Percentiles rank a stretch among this genome's conserved stretches.
Conservation (phyloP, 176 grass and related monocot species). For the Triticum timopheevii region DNA sequence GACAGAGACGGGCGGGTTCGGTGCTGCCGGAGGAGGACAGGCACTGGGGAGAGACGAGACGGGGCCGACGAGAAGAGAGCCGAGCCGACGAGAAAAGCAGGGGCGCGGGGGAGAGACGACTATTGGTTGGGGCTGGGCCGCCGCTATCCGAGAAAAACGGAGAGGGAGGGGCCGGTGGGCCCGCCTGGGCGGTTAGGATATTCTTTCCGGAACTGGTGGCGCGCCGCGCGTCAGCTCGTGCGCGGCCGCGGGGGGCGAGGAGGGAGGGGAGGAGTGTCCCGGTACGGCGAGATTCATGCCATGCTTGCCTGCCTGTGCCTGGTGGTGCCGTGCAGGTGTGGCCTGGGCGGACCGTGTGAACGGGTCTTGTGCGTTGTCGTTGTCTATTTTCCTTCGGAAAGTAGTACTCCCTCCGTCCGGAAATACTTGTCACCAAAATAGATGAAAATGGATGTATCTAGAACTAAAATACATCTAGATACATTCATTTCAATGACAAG, state of each 20-base stretch:
- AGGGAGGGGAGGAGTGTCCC: not conserved
- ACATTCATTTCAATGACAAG: no score
- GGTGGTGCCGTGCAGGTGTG: not conserved
- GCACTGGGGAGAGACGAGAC: not conserved
- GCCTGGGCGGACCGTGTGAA: not conserved
- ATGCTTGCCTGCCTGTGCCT: not conserved
- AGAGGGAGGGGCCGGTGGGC: not conserved
- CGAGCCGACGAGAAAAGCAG: no score
- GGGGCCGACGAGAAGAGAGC: not conserved
- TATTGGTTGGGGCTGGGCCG: no score
- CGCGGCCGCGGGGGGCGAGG: no score
- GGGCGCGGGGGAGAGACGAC: no score
- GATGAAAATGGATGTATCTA: no score
- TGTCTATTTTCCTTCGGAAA: not conserved
- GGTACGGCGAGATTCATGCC: no score
- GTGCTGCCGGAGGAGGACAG: not conserved
- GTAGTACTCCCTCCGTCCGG: no score
- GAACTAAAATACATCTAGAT: no score
- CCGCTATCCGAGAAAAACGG: not conserved
- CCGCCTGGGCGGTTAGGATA: not conserved
- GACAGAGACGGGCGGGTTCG: not conserved
- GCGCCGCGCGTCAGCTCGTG: not conserved
- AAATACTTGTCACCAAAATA: no score
- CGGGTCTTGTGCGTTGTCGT: not conserved
- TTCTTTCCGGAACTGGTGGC: not conserved